A percentile compares a stretch with the other conserved stretches of the same genome.
phyloP scores from a whole-genome alignment of 2,329 filamentous ascomycete species.

The Penicillium sp. region DNA sequence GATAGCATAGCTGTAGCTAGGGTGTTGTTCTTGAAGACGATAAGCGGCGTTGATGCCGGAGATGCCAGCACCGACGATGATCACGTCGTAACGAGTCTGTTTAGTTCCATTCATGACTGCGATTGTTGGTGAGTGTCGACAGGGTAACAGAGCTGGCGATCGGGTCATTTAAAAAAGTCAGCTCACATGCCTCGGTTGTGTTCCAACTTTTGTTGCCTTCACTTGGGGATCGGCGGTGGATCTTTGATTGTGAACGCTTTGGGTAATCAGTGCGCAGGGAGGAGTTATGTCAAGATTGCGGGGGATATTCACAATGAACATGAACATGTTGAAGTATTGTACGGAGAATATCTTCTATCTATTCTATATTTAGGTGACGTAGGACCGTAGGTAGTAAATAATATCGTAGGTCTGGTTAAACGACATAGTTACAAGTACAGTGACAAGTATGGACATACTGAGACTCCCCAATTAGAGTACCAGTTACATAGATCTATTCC shows the following conservation, averaged over 20 bases:
- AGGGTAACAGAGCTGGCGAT: no score
- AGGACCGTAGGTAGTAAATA: no score
- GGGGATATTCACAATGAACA: background rate
- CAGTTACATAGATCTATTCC: no score
- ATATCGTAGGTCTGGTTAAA: no score
- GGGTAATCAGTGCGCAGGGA: background rate
- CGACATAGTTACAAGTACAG: no score
- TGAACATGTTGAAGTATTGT: no score
- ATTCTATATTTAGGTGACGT: background rate
- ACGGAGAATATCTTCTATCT: no score
- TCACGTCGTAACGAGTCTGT: constrained; percentile 45
- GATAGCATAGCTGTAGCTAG: constrained; percentile 58
- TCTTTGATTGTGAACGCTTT: background rate
- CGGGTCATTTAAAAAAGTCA: constrained; percentile 1
- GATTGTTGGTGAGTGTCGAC: no score
- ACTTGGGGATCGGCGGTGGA: constrained; percentile 9
- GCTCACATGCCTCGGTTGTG: constrained; percentile 25
- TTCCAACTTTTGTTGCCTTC: background rate
- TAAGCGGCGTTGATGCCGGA: constrained; percentile 73
- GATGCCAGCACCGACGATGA: constrained; percentile 70
- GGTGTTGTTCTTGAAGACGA: constrained; percentile 59
- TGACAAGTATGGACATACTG: no score
- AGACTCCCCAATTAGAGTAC: no score
- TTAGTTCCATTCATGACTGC: constrained; percentile 17
- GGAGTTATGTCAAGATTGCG: background rate